Evolutionary conservation across 208 protist genomes (phyloP).

Genomic region (Herpetomonas muscarum): DNA sequence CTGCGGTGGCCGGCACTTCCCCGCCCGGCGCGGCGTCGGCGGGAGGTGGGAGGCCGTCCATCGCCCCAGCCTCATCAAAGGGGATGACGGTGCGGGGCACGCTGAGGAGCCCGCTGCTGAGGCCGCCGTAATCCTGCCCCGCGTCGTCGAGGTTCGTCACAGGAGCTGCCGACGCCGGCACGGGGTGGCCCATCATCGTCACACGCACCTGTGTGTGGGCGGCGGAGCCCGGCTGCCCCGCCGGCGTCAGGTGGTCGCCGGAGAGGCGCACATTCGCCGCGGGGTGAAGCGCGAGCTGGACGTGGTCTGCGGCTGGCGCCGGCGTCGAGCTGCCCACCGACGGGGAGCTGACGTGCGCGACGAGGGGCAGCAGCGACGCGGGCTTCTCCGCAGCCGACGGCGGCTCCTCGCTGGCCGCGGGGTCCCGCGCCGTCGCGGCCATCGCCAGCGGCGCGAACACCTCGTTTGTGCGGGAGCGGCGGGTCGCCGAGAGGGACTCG

Average conservation of each 20-base stretch:
- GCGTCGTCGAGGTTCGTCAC: background rate
- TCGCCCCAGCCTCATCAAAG: conserved; percentile 13
- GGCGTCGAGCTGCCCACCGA: background rate
- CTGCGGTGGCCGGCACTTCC: background rate
- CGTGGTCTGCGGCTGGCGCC: background rate
- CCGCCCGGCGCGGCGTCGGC: background rate
- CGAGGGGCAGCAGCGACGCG: background rate
- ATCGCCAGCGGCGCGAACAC: background rate
- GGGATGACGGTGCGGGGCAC: conserved; percentile 25
- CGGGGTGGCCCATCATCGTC: background rate
- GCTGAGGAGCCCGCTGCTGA: background rate
- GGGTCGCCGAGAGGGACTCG: background rate
- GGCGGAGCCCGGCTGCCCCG: background rate
- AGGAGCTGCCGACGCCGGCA: background rate
- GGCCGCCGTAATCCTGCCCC: background rate
- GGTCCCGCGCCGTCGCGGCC: background rate
- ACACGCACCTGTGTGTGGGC: background rate
- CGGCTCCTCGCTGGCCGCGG: no score
- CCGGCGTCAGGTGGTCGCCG: background rate
- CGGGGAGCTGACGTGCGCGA: background rate
- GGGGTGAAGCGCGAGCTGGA: background rate
- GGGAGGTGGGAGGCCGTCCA: conserved; percentile 12
- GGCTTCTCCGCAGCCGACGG: no score
- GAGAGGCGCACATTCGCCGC: background rate
- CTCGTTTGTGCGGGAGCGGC: background rate